phyloP scores from a whole-genome alignment of 345 rosid genomes.

The Anastatica hierochuntica region DNA sequence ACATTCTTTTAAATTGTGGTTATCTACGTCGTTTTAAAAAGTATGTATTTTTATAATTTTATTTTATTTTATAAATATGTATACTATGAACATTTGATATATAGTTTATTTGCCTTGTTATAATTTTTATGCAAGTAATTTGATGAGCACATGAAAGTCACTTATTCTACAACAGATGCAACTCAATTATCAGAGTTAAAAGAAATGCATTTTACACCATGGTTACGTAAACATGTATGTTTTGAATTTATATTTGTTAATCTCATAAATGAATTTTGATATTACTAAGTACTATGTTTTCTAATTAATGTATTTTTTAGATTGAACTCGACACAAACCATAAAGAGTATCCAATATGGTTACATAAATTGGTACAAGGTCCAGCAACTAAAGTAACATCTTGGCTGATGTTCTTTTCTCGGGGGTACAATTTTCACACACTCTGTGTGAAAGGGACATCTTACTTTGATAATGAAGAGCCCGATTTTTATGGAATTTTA shows the following conservation, averaged over 20 bases:
- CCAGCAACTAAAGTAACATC: not conserved
- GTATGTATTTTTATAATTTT: not conserved
- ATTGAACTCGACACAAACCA: too few species aligned
- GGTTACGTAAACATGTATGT: not conserved
- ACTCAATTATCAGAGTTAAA: too few species aligned
- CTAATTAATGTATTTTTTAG: too few species aligned
- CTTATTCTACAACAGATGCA: not conserved
- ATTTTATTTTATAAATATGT: too few species aligned
- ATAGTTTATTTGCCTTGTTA: too few species aligned
- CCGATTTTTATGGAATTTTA: not conserved
- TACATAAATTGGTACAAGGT: not conserved
- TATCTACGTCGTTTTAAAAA: not conserved
- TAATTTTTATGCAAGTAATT: not conserved
- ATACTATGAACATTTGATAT: too few species aligned
- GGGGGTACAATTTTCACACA: not conserved
- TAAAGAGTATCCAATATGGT: too few species aligned
- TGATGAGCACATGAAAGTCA: not conserved
- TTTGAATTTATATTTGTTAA: too few species aligned
- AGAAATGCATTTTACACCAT: not conserved
- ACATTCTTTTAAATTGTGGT: not conserved
- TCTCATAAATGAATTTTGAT: too few species aligned
- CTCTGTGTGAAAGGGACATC: too few species aligned
- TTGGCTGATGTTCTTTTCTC: not conserved
- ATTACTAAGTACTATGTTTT: too few species aligned
- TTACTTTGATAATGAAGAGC: not conserved